Evolutionary conservation across 1,284 basidiomycete species (phyloP), one percentile per base, ranked within the genome.

Genomic region (Ceratobasidium sp.): DNA sequence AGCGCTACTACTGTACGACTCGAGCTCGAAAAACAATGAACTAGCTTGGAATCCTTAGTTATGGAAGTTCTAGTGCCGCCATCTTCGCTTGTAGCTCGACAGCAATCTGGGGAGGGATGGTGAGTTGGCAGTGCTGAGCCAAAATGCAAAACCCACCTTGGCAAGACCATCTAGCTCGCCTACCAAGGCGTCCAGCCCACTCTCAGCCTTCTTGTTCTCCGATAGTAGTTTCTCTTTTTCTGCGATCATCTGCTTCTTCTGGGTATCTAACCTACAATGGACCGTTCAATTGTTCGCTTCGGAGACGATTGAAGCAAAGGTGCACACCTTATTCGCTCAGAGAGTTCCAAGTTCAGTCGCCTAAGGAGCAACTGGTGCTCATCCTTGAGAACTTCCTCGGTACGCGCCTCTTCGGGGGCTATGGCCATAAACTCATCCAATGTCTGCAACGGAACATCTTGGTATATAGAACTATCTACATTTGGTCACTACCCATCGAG

Each of bases 351-450:
- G 79, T 89, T 91, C 64, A 94, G 86, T 54, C 92, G 89, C 79
- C 90, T 93, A 77, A 94, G 87, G 90, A 94, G 93, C 47, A 94
- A 85, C 78, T 93, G 90, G 81, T 94, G 93, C 53, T 91, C 87
- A 79, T 92, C 87, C 14, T 85, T 83, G 54, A 92, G 81, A 31
- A 90, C 87, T 3, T 88, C 88, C 22, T 86, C 84, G 41, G 88
- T 86, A 29, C 87, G 88, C 53, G 87, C 89, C 80, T 89, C 91
- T 78, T 87, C 86, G 1, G 92, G 91, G 0, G 93, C 91, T 53
- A 90, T 85, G 59, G 82, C 80, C 78, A 86, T 80, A 78, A 93
- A 94, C 75, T 93, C 89, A 29, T 91, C 87, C 11, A 92, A 78
- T 5, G 85, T 81, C 81, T 94, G 89, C 48, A 94, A 82, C 9